Evolutionary conservation across 371 early-diverging fungal genomes (phyloP).

Genomic region (Enteropsectra breve): DNA sequence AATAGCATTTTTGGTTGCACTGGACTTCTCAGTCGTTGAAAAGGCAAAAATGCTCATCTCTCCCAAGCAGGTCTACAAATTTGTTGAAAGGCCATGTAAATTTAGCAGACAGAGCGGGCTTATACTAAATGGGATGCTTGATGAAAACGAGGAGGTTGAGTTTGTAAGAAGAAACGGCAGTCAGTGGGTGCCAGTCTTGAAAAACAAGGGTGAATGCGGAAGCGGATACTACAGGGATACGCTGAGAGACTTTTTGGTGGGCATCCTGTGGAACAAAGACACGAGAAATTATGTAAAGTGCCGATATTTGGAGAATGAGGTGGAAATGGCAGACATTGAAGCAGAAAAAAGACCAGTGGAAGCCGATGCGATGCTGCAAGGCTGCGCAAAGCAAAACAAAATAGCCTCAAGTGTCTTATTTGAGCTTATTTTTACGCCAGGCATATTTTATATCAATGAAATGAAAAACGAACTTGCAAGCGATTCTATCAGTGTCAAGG

Average conservation of each 20-base stretch:
- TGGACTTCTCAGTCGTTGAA: slow-evolving; percentile 5
- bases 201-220: slow-evolving; percentile 31
- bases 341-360: neutral
- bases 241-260: slow-evolving; percentile 23
- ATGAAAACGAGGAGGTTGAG: slow-evolving; percentile 38
- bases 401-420: neutral
- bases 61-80: too few species aligned
- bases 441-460: slow-evolving; percentile 15
- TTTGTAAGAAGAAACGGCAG: slow-evolving; percentile 14
- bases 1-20: neutral
- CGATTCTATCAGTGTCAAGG: neutral
- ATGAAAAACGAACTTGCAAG: neutral
- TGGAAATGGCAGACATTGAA: neutral
- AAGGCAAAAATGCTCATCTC: too few species aligned
- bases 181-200: slow-evolving; percentile 2
- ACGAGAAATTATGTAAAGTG: neutral
- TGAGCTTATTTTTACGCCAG: neutral
- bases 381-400: too few species aligned
- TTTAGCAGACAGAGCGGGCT: too few species aligned
- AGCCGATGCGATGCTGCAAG: neutral
- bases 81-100: too few species aligned
- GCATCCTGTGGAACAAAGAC: neutral
- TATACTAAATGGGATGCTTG: slow-evolving; percentile 41
- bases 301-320: neutral
- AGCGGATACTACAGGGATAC: slow-evolving; percentile 25